Evolutionary conservation across 768 basidiomycete genomes (phyloP), one percentile per base, ranked within the genome.

Genomic region (Nevesoporus exiguus): DNA sequence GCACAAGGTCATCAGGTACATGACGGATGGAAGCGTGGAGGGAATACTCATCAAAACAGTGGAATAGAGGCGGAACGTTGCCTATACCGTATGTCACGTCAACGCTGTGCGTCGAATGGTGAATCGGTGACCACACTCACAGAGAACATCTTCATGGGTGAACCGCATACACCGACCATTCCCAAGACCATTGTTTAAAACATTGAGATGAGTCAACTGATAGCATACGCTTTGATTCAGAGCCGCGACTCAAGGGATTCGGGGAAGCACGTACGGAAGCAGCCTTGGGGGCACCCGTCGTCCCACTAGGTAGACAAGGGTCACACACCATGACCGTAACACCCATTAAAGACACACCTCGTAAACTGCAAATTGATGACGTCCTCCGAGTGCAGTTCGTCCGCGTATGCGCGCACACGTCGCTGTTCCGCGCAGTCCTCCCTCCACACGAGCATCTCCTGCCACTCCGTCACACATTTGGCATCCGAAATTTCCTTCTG

Each of bases 351-450:
- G 49, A 63, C 61, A 22, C 56, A 88, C 88, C 89, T 92, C 30
- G 90, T 93, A 63, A 92, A 93, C 63, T 93, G 90, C 53, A 93
- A 61, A 62, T 90, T 93, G 45, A 91, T 83, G 5, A 91, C 76
- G 27, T 93, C 90, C 52, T 89, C 82, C 39, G 81, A 79, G 7
- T 76, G 49, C 50, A 85, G 61, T 3, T 73, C 73, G 19, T 58
- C 54, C 34, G 64, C 61, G 3, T 79, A 70, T n/a, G 77, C 72
- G 48, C 72, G 71, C 46, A 85, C 78, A 19, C 74, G 50, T 33
- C 65, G 63, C 24, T 61, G 66, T 63, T 85, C 82, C 33, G 51
- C 59, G 0, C 70, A 66, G 54, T 79, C 79, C 62, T 85, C 81
- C 52, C 77, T 68, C 88, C 89, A 92, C 3, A 89, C 71, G 30